phyloP scores from a whole-genome alignment of 176 grass and related monocot genomes.

The Stipa capillata region DNA sequence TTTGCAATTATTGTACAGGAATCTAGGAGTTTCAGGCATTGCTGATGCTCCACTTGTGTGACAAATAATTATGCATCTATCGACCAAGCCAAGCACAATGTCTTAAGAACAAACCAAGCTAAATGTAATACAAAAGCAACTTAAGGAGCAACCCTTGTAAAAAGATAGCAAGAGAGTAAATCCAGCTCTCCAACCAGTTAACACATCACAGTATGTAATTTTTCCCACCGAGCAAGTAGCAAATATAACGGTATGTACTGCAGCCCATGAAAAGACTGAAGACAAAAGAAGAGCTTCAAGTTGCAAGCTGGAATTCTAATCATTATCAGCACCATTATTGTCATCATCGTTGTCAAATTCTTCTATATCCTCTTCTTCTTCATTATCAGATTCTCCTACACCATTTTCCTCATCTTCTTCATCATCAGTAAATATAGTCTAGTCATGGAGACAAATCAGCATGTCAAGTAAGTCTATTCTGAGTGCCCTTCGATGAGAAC shows the following conservation, averaged over 20 bases:
- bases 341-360: neutral
- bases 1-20: neutral
- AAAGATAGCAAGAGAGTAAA: neutral
- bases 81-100: too few species aligned
- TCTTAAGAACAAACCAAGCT: neutral
- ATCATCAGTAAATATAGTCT: neutral
- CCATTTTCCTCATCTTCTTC: neutral
- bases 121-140: neutral
- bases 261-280: neutral
- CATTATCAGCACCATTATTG: neutral
- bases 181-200: neutral
- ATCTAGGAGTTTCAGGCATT: neutral
- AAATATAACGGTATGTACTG: neutral
- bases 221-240: neutral
- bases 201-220: neutral
- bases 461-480: neutral
- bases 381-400: neutral
- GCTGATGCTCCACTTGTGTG: neutral
- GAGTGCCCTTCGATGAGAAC: neutral
- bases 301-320: neutral
- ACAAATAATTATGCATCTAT: neutral
- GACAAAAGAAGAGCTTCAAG: neutral
- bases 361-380: neutral
- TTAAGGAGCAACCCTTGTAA: neutral
- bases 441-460: conserved; percentile 20